Base-by-base conservation (phyloP, 306 rosid genomes). In the Begonia fuchsioides region DNA sequence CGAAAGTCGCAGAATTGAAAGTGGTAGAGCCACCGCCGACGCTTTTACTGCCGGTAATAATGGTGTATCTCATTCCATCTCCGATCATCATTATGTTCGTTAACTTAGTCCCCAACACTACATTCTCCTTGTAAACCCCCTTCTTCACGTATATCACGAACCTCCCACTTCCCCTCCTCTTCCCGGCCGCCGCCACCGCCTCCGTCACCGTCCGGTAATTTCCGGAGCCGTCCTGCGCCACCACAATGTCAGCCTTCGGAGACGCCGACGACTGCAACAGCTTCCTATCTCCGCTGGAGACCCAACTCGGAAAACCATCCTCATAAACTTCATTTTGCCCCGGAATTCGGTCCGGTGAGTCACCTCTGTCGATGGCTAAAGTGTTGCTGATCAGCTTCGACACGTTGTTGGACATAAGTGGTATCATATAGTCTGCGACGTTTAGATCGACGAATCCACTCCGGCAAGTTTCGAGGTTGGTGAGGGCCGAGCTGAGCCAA, bases 1-100 rank as follows among this genome's bases (percentile, higher is more conserved):
- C 55, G 15, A 62, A 32, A 5, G 68, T 62, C 12, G 68, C 61
- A 14, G 68, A 62, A 13, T 41, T 55, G 43, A 54, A 62, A 8
- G 61, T 62, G 3, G 68, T 54, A 11, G 50, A 62, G 13, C 60
- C 54, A 20, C 55, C 50, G 5, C 50, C 43, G 32, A 54, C 48
- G 26, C 68, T 62, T 12, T 17, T 54, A 49, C 50, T 54, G 3
- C 61, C 68, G 11, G 55, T 62, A 11, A 62, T 39, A 16, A 62
- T 62, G 1, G 68, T 62, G 20, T 62, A 26, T 15, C 52, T 35
- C 12, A 57, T 46, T 11, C 61, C 61, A 44, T 57, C 61, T 2
- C 61, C 61, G 16, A 55, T 14, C 39, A 55, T 5, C 17, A 15
- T 55, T 9, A 55, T 55, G 6, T 55, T 55, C n/a, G 7, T 18